Conservation (phyloP, 768 basidiomycete species). For the Pholiota conissans region DNA sequence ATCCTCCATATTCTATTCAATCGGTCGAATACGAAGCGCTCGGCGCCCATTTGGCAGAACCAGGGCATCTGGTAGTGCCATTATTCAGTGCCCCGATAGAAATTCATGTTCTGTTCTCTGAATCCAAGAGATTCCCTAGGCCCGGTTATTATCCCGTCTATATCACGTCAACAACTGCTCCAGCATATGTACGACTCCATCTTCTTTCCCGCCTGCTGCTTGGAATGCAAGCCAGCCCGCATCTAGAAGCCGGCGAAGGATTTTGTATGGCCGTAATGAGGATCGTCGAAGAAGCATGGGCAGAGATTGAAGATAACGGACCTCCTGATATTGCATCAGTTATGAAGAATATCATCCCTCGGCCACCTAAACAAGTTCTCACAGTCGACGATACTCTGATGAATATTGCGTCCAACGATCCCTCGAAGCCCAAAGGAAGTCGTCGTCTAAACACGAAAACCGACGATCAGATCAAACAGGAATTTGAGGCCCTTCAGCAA, state of each 20-base stretch:
- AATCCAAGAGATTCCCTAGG: constrained; percentile 41
- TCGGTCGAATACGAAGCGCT: constrained; percentile 54
- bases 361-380: constrained; percentile 13
- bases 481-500: constrained; percentile 48
- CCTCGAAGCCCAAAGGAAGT: constrained; percentile 20
- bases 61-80: constrained; percentile 56
- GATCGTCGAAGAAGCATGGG: constrained; percentile 71
- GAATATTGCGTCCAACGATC: no score
- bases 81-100: constrained; percentile 63
- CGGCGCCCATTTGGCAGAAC: constrained; percentile 48
- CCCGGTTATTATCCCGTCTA: constrained; percentile 68
- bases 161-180: constrained; percentile 63
- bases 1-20: constrained; percentile 33
- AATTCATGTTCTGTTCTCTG: constrained; percentile 64
- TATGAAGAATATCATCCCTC: constrained; percentile 57
- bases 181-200: constrained; percentile 83
- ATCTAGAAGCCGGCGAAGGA: constrained; percentile 68
- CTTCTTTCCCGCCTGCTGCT: constrained; percentile 67
- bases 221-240: constrained; percentile 50
- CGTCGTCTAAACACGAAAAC: constrained; percentile 40
- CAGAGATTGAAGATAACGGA: constrained; percentile 60
- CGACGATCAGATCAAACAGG: constrained; percentile 48
- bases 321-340: constrained; percentile 77
- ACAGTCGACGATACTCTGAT: neutral
- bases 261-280: constrained; percentile 73